Percentiles rank a stretch among this genome's conserved stretches.
These are phyloP conservation scores for Aspergillus uvarum DNA, from an alignment of 2,329 filamentous ascomycete species.

Conservation along the genomic window DNA sequence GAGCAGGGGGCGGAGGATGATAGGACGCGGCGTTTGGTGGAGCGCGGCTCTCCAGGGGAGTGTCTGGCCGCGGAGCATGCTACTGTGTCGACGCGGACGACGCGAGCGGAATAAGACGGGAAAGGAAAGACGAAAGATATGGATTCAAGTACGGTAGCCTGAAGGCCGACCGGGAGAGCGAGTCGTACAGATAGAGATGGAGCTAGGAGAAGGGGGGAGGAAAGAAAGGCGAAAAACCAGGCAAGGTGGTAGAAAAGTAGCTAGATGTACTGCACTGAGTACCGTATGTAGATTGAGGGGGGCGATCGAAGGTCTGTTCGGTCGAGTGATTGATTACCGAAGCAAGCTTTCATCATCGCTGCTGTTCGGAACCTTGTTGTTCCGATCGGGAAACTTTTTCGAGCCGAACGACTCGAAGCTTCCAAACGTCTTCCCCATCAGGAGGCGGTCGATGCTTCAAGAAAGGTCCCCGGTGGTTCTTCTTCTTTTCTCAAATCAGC, in stretches of 20 bases:
- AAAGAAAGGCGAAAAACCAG: conserved; percentile 5
- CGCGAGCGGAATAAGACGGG: conserved; percentile 8
- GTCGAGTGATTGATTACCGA: conserved; percentile 29
- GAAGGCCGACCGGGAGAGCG: background rate
- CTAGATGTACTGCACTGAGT: background rate
- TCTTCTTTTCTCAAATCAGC: conserved; percentile 4
- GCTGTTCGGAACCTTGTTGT: conserved; percentile 28
- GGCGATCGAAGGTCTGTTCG: conserved; percentile 4
- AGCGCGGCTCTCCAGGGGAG: conserved; percentile 65
- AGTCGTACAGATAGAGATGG: background rate
- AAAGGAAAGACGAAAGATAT: conserved; percentile 14
- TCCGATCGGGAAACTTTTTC: conserved; percentile 38
- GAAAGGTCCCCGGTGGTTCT: conserved; percentile 5
- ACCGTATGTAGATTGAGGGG: background rate
- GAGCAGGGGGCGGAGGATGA: conserved; percentile 35
- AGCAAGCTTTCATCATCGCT: conserved; percentile 35
- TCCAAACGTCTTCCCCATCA: conserved; percentile 24
- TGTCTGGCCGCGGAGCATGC: conserved; percentile 65
- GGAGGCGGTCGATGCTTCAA: conserved; percentile 17
- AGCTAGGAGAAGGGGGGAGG: background rate
- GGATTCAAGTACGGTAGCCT: conserved; percentile 13
- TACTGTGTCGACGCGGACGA: conserved; percentile 26
- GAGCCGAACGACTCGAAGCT: conserved; percentile 33
- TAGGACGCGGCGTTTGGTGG: conserved; percentile 49
- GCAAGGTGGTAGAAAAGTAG: conserved; percentile 19